phyloP scores from a whole-genome alignment of 2,329 filamentous ascomycete species.

The Xylaria sp. region DNA sequence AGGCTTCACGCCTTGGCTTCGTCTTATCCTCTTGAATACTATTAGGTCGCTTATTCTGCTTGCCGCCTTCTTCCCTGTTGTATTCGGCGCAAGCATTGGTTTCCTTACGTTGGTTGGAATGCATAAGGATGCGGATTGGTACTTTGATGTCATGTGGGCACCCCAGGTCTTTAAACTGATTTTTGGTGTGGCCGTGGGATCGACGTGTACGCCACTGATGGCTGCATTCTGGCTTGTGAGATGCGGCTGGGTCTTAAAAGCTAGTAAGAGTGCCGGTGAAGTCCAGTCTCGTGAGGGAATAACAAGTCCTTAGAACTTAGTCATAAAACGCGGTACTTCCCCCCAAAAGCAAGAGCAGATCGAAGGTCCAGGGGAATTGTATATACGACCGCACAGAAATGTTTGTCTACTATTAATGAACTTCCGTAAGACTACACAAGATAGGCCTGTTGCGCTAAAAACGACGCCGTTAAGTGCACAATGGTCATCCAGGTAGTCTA shows the following conservation, averaged over 20 bases:
- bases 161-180: slow-evolving; percentile 30
- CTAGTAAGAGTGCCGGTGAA: neutral
- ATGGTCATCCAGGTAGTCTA: too few species aligned
- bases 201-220: slow-evolving; percentile 25
- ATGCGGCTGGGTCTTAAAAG: slow-evolving; percentile 30
- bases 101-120: slow-evolving; percentile 23
- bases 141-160: slow-evolving; percentile 13
- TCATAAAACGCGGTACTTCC: too few species aligned
- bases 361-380: too few species aligned
- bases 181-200: slow-evolving; percentile 21
- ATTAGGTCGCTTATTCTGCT: slow-evolving; percentile 28
- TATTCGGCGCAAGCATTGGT: slow-evolving; percentile 29
- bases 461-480: too few species aligned
- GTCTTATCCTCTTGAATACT: slow-evolving; percentile 12
- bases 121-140: slow-evolving; percentile 19
- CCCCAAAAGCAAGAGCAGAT: too few species aligned
- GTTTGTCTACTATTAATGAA: too few species aligned
- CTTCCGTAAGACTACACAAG: too few species aligned
- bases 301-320: neutral
- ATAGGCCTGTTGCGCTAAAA: too few species aligned
- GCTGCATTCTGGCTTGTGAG: slow-evolving; percentile 20
- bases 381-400: too few species aligned
- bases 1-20: slow-evolving; percentile 14
- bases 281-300: neutral
- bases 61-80: slow-evolving; percentile 20